Evolutionary conservation across 2,329 filamentous ascomycete species (phyloP), one percentile per base, ranked within the genome.

Genomic region (Neonectria magnoliae): DNA sequence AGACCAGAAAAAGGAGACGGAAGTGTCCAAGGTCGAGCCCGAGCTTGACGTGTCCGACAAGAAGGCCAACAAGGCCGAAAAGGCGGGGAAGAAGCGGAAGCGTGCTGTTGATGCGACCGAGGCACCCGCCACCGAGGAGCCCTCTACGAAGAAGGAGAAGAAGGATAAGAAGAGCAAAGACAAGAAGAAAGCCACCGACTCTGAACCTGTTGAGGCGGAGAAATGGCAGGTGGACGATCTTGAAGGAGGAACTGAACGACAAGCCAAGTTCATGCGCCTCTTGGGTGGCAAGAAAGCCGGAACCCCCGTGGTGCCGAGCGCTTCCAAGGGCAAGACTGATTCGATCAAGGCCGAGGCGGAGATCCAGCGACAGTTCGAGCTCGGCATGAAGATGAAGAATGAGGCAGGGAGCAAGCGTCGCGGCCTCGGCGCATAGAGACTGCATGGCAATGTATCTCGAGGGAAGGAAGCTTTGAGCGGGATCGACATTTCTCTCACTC

Each of bases 241-340:
- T 36, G 82, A 82, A 42, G 87, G 87, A 33, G 85, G 83, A 22
- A 70, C 78, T 18, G 79, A 79, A 53, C 81, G 87, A 13, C 85
- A 88, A 70, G 78, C 79, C 65, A 89, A 89, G 76, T 88, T 88
- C 65, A 76, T 88, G 71, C 81, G 85, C 33, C 82, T 89, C 1
- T 79, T 89, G 4, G 87, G 87, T 20, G 84, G 79, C 2, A 85
- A 83, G 65, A 87, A 85, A 74, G 77, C 78, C 25, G 78, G 79
- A 20, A 62, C 71, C 0, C 58, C 69, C 2, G 64, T 68, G 11
- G 45, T 66, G 22, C 58, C 63, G 48, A 42, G 45, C 31, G 41
- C 52, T 25, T 57, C 71, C 55, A 71, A 77, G 69, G 68, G 66
- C 71, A 71, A 77, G 71, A 70, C 76, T 8, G 73, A 77, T 66